Conservation (phyloP, 2,329 filamentous ascomycete genomes). For the Pyrenophora graminea region DNA sequence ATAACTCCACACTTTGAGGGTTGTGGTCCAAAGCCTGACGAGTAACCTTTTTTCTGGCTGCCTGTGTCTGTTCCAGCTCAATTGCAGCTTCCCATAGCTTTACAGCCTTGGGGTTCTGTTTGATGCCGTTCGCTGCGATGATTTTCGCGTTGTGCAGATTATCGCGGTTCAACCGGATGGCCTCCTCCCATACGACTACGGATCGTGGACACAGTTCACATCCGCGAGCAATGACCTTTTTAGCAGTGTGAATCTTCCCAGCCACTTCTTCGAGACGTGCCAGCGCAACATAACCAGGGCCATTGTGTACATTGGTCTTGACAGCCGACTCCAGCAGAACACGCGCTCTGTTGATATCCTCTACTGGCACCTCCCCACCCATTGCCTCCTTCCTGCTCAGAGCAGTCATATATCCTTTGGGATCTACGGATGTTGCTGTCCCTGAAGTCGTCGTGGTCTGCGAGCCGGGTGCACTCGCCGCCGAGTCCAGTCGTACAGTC, state of each 20-base stretch:
- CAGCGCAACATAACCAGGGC: slow-evolving; percentile 93
- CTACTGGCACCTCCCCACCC: slow-evolving; percentile 75
- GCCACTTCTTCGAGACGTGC: slow-evolving; percentile 90
- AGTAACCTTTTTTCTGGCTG: slow-evolving; percentile 90
- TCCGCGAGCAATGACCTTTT: slow-evolving; percentile 84
- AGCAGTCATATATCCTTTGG: slow-evolving; percentile 93
- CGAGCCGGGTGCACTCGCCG: slow-evolving; percentile 67
- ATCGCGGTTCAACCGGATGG: slow-evolving; percentile 76
- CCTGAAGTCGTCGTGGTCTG: slow-evolving; percentile 69
- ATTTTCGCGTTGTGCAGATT: slow-evolving; percentile 92
- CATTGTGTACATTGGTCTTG: slow-evolving; percentile 94
- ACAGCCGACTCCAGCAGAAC: slow-evolving; percentile 94
- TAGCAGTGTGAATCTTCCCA: slow-evolving; percentile 85
- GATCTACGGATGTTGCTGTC: slow-evolving; percentile 88
- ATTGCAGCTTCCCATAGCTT: slow-evolving; percentile 94
- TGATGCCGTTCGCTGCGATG: slow-evolving; percentile 90
- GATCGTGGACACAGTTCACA: slow-evolving; percentile 91
- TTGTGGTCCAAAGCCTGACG: slow-evolving; percentile 90
- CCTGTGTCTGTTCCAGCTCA: slow-evolving; percentile 80
- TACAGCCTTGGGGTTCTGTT: slow-evolving; percentile 86
- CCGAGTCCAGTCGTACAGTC: slow-evolving; percentile 90
- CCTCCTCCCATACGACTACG: slow-evolving; percentile 95
- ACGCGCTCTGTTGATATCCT: slow-evolving; percentile 92
- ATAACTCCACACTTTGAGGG: slow-evolving; percentile 92
- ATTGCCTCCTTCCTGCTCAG: slow-evolving; percentile 79